Percentiles rank a stretch among this genome's conserved stretches.
These are phyloP conservation scores for Colletotrichum cereale DNA, from an alignment of 2,329 filamentous ascomycete species.

Conservation along the genomic window DNA sequence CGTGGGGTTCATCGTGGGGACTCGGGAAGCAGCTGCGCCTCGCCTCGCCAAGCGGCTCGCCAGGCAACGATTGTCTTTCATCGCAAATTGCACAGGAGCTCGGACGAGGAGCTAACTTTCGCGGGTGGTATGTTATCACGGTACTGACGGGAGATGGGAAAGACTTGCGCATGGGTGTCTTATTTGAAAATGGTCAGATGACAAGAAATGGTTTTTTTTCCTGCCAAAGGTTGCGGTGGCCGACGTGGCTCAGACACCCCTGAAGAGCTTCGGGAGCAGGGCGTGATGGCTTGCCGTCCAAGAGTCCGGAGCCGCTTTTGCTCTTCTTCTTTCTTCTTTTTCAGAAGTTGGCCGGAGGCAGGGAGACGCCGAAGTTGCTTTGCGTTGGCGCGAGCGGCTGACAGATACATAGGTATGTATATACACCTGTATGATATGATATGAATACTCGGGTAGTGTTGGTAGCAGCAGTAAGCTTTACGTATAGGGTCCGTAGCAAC, in stretches of 20 bases:
- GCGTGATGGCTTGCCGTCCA: neutral
- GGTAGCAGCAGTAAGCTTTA: neutral
- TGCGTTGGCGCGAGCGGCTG: neutral
- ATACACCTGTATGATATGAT: too few species aligned
- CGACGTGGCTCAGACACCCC: conserved; percentile 27
- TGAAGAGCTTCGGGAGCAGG: conserved; percentile 9
- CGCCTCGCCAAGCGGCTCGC: conserved; percentile 20
- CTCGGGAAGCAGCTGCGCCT: conserved; percentile 16
- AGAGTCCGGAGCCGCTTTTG: neutral
- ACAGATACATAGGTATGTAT: too few species aligned
- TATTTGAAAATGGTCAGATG: conserved; percentile 31
- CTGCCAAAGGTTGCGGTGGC: neutral
- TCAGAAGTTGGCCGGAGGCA: neutral
- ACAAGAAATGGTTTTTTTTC: conserved; percentile 7
- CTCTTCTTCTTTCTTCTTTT: neutral
- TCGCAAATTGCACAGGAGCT: conserved; percentile 2
- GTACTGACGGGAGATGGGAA: neutral
- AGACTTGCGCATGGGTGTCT: conserved; percentile 30
- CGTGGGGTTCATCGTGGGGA: conserved; percentile 16
- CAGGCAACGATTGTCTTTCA: neutral
- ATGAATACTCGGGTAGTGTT: neutral
- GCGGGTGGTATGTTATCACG: neutral
- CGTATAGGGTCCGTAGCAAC: neutral
- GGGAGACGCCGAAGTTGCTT: neutral
- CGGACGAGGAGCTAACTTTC: conserved; percentile 2